A percentile compares a stretch with the other conserved stretches of the same genome.
Evolutionary conservation across 768 basidiomycete species (phyloP).

Genomic region (Agaricus subrufescens): DNA sequence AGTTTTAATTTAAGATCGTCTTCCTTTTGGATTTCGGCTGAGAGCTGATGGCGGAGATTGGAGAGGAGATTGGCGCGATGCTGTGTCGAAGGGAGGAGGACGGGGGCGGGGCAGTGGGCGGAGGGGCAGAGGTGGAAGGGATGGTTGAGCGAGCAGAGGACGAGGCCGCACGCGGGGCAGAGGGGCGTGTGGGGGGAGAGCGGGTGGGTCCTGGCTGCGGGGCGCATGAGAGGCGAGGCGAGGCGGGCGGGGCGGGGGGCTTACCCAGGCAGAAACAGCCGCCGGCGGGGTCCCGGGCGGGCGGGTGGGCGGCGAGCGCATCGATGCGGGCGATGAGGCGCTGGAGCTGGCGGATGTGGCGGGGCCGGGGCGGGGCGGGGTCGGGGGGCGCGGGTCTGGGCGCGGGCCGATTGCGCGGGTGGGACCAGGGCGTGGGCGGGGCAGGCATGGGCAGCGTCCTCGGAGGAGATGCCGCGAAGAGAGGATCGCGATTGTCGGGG

Average conservation of each 20-base stretch:
- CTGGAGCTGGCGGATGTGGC: not conserved
- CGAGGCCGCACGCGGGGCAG: constrained; percentile 55
- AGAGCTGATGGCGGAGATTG: constrained; percentile 34
- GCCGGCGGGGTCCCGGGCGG: constrained; percentile 48
- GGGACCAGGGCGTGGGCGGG: too few species aligned
- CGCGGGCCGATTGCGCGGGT: too few species aligned
- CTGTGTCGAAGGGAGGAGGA: constrained; percentile 30
- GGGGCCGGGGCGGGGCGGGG: too few species aligned
- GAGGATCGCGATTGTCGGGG: constrained; percentile 12
- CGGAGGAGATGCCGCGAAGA: too few species aligned
- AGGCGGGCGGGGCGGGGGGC: constrained; percentile 3
- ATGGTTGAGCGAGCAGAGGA: constrained; percentile 55
- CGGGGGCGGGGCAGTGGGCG: constrained; percentile 41
- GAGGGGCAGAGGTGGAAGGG: constrained; percentile 43
- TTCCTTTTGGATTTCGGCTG: constrained; percentile 33
- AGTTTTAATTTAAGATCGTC: constrained; percentile 28
- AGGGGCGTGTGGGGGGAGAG: constrained; percentile 55
- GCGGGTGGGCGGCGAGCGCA: constrained; percentile 31
- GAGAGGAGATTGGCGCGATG: constrained; percentile 24
- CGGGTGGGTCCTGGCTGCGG: constrained; percentile 48
- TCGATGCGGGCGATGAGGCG: constrained; percentile 42
- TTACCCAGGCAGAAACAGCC: constrained; percentile 71
- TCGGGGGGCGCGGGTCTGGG: too few species aligned
- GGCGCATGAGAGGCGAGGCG: not conserved
- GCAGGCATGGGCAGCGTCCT: too few species aligned